Evolutionary conservation across 441 rosid species (phyloP).

Genomic region (Pelargonium myrrhifolium): DNA sequence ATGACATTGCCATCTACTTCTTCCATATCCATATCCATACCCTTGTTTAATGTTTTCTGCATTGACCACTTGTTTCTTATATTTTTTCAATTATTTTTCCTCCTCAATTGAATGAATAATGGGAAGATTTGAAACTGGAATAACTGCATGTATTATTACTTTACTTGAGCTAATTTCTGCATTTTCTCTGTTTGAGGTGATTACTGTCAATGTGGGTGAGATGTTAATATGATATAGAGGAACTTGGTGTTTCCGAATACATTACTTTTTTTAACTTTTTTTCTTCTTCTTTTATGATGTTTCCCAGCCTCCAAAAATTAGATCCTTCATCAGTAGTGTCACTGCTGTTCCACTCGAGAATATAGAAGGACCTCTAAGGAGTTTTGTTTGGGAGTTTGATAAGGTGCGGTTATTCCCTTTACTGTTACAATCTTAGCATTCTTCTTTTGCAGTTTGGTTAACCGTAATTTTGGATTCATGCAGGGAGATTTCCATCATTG

Average conservation of each 20-base stretch:
- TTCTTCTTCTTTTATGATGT: slow-evolving; percentile 16
- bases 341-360: slow-evolving; percentile 61
- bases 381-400: slow-evolving; percentile 85
- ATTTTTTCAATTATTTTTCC: neutral
- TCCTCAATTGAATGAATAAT: neutral
- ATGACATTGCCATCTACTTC: neutral
- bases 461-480: slow-evolving; percentile 19
- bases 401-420: slow-evolving; percentile 44
- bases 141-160: slow-evolving; percentile 7
- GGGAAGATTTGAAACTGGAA: neutral
- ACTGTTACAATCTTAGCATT: slow-evolving; percentile 8
- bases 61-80: neutral
- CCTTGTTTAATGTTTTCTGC: neutral
- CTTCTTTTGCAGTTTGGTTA: slow-evolving; percentile 18
- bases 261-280: neutral
- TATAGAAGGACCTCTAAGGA: slow-evolving; percentile 65
- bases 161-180: neutral
- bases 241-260: neutral
- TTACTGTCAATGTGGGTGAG: slow-evolving; percentile 10
- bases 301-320: slow-evolving; percentile 85
- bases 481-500: slow-evolving; percentile 99
- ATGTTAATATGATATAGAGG: slow-evolving; percentile 10
- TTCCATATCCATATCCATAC: neutral
- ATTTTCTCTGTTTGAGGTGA: slow-evolving; percentile 1
- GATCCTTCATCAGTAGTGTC: slow-evolving; percentile 66